Base-by-base conservation (phyloP, 345 rosid species). In the Barbarea vulgaris region DNA sequence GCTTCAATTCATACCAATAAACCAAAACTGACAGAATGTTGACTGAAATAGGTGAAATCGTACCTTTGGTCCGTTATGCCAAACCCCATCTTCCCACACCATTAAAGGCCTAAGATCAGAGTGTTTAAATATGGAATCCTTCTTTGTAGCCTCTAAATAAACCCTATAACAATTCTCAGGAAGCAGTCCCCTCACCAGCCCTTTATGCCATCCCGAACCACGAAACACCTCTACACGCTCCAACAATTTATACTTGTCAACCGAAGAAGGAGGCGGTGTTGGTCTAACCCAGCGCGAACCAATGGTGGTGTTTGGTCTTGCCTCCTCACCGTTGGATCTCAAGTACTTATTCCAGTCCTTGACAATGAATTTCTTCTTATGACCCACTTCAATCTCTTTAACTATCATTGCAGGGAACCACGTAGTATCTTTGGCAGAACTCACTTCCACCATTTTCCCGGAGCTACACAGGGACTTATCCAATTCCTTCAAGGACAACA, bases 321-420 rank as follows among this genome's bases (percentile, higher is more conserved):
- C 71, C 65, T 73, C 65, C 51, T 77, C 89, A 53, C 72, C 81
- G 8, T 31, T 42, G 31, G 64, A 73, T 55, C 42, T 62, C 10
- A 76, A 47, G 69, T 60, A 61, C 48, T 42, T 73, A 79, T 69
- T 24, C 2, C 65, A 36, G 11, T 64, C 74, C 84, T 83, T 85
- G 24, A 87, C 87, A 47, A 80, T 41, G 70, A 79, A 85, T 37
- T 79, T 82, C 33, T 33, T 56, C 47, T 55, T 9, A 3, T 78
- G 41, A 52, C 10, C 37, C 13, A 30, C 82, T 64, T n/a, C 88
- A 36, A 57, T 72, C 70, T 85, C 89, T 75, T 83, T 81, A 19
- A 90, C 51, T 13, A 90, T 76, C 58, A 85, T 54, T 28, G 83
- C 85, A 63, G 90, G 91, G 57, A 59, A 61, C 93, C 96, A 90